Evolutionary conservation across 768 basidiomycete species (phyloP), one percentile per base, ranked within the genome.

Genomic region (Collybia mongolica): DNA sequence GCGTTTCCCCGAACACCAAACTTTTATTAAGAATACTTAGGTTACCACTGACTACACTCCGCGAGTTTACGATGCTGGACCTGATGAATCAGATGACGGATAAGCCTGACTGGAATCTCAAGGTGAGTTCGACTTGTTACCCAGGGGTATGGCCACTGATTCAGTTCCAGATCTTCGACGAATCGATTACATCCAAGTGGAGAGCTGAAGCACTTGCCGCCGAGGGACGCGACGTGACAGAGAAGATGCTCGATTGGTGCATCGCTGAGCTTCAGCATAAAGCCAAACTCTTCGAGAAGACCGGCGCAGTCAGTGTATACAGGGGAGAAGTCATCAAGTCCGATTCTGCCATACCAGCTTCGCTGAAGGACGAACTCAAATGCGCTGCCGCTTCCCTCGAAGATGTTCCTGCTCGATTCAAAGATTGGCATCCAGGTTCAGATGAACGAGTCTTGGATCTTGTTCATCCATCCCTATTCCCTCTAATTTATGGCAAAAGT

Each of bases 401-500:
- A 45, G 53, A 68, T 43, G 61, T 69, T 2, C 61, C 68, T 0
- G 63, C 61, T 6, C 59, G 60, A 0, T 28, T 63, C 49, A 64
- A 66, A 20, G 73, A 75, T 51, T 73, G 73, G 74, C 73, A 75
- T 52, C 74, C 73, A 9, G 61, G 65, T 8, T 69, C 72, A 1
- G 59, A 74, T 49, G 54, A 60, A 5, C 68, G 66, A 40, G 74
- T 75, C 0, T 68, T 76, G 15, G 71, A 74, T 47, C 63, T 74
- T 35, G 66, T 72, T 2, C 72, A 75, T 41, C 73, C 73, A 43
- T 67, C 73, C 6, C 63, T 73, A 1, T 74, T 63, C 56, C 62
- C 61, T 24, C 39, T 73, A 0, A 56, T 65, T 8, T 70, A 71
- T 46, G 66, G 60, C n/a, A 60, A 55, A 24, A 67, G 63, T 5